Conservation (phyloP, 2,329 filamentous ascomycete species). For the Tolypocladium capitatum region DNA sequence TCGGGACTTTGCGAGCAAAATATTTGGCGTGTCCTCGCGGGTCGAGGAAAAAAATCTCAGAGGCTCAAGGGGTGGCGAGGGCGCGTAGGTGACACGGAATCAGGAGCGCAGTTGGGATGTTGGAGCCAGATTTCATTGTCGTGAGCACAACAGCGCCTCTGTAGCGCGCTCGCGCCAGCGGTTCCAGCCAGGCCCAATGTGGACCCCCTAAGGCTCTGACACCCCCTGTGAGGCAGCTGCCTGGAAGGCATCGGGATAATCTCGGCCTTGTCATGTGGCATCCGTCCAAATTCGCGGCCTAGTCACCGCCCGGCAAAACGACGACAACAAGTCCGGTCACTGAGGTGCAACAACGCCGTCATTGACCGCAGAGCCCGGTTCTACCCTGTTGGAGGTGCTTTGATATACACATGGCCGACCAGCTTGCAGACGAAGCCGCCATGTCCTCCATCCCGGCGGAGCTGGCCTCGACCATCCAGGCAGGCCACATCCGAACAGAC, state of each 20-base stretch:
- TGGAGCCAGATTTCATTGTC: conserved; percentile 10
- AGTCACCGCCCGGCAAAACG: conserved; percentile 18
- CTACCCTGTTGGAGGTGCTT: background rate
- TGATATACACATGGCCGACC: background rate
- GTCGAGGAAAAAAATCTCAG: conserved; percentile 4
- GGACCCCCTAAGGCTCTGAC: background rate
- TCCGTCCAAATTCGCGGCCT: no score
- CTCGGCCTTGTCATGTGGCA: no score
- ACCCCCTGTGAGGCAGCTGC: no score
- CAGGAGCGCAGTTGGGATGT: conserved; percentile 12
- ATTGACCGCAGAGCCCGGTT: background rate
- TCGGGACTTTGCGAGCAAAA: conserved; percentile 11
- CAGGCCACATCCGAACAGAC: conserved; percentile 59
- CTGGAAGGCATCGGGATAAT: background rate
- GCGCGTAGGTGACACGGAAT: conserved; percentile 4
- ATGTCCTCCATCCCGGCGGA: conserved; percentile 50
- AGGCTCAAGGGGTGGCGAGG: conserved; percentile 1
- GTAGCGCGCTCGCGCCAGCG: background rate
- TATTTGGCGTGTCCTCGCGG: conserved; percentile 9
- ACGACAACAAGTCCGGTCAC: background rate
- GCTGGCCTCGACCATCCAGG: conserved; percentile 68
- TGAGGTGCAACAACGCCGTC: no score
- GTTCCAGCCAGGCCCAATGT: conserved; percentile 1
- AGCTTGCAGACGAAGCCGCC: conserved; percentile 1
- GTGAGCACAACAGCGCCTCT: background rate